phyloP scores from a whole-genome alignment of 768 basidiomycete genomes.

The Lactifluus volemus region DNA sequence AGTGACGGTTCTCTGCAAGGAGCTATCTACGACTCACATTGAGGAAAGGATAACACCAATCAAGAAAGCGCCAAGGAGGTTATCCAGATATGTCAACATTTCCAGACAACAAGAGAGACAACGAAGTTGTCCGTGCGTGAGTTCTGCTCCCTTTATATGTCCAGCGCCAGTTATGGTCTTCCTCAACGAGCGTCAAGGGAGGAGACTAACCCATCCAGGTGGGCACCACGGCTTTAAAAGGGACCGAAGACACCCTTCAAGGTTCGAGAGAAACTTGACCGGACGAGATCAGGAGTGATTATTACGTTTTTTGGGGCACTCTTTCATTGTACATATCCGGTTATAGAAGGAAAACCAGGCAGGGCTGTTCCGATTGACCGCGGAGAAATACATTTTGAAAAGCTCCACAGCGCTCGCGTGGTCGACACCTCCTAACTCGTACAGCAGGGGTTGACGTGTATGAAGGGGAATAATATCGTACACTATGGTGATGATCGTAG shows the following conservation, averaged over 20 bases:
- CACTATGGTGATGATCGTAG: not conserved
- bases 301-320: not conserved
- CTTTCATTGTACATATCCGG: not conserved
- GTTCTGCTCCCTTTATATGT: not conserved
- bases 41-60: conserved; percentile 4
- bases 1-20: not conserved
- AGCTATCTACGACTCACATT: not conserved
- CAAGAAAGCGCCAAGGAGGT: conserved; percentile 2
- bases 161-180: not conserved
- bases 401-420: not conserved
- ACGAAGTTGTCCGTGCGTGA: not conserved
- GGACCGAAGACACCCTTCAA: not conserved
- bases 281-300: not conserved
- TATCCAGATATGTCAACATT: not conserved
- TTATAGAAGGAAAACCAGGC: not conserved
- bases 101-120: not conserved
- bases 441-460: not conserved
- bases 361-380: too few species aligned
- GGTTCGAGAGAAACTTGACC: not conserved
- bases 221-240: not conserved
- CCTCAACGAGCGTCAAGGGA: not conserved
- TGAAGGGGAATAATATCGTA: not conserved
- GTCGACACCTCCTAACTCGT: not conserved
- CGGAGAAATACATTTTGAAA: not conserved
- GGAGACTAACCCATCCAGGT: not conserved